A percentile compares a stretch with the other conserved stretches of the same genome.
phyloP scores from a whole-genome alignment of 257 asterid genomes.

The Plantago major region DNA sequence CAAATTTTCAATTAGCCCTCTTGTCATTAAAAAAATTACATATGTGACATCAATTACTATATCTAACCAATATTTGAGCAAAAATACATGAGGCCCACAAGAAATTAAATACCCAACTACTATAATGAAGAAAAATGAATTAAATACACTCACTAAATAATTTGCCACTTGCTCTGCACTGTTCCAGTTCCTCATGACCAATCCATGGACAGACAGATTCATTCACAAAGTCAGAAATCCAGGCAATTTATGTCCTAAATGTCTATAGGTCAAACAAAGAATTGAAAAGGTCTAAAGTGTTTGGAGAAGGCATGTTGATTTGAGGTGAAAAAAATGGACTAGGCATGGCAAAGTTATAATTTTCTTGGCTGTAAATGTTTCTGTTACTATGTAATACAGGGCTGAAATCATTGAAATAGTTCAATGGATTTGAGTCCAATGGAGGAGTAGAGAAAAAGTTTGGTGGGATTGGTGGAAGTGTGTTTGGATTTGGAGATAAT shows the following conservation, averaged over 20 bases:
- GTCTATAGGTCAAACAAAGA: conserved; percentile 30
- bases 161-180: conserved; percentile 8
- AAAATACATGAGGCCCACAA: conserved; percentile 17
- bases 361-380: conserved; percentile 25
- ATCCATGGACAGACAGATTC: conserved; percentile 13
- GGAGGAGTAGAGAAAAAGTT: conserved; percentile 43
- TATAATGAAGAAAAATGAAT: conserved; percentile 1
- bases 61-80: neutral
- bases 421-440: conserved; percentile 26
- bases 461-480: conserved; percentile 47
- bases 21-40: neutral
- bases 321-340: conserved; percentile 56
- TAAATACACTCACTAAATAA: conserved; percentile 8
- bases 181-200: neutral
- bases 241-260: neutral
- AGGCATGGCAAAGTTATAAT: conserved; percentile 25
- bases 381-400: conserved; percentile 40
- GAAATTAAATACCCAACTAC: neutral
- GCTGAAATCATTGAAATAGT: conserved; percentile 42
- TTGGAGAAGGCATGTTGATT: conserved; percentile 35
- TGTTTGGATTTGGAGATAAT: conserved; percentile 55
- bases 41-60: neutral
- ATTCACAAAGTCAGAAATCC: neutral
- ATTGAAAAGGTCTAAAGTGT: conserved; percentile 41
- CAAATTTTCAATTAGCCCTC: neutral